Evolutionary conservation across 495 filamentous ascomycete genomes (phyloP), one percentile per base, ranked within the genome.

Genomic region (Penicillium verhagenii): DNA sequence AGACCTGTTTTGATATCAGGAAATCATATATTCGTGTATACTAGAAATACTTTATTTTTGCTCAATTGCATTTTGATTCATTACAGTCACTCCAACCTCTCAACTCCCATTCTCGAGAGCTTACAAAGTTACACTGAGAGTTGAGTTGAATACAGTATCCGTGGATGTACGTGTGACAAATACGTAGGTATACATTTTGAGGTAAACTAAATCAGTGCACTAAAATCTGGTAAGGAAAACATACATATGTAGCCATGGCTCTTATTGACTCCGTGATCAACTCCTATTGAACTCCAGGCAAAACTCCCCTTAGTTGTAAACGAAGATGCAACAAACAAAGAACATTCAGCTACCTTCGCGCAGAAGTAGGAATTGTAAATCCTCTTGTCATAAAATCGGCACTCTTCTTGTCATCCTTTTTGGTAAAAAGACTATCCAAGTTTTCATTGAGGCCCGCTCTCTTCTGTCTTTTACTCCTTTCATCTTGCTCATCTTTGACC

Each of bases 401-500:
- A 48, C 74, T 75, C 58, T 84, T 87, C 29, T 66, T 72, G 23
- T 66, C 68, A 24, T 75, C 76, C 49, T 77, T 77, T 7, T 79
- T 81, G 2, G 82, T 82, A 59, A 89, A 92, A 24, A 92, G 70
- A 58, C 81, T 88, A 57, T 86, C 82, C 33, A 92, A 51, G 60
- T 85, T 91, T 37, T 86, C 84, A 69, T 84, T 92, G 45, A 76
- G 65, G 5, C 73, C 75, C 54, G 77, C 80, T 55, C 90, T 61
- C 67, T 90, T 96, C 40, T 91, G 81, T 53, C 86, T 74, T 68
- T 95, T 96, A 44, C 90, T 89, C 55, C 80, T 82, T 63, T 87
- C 85, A 44, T 90, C 86, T 66, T 96, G 88, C 55, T 97, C 94
- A 8, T 86, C 86, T 8, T 96, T 66, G 0, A 98, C 92, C 57